phyloP scores from a whole-genome alignment of 805 yeast species.

The Candida nonsorbophila region DNA sequence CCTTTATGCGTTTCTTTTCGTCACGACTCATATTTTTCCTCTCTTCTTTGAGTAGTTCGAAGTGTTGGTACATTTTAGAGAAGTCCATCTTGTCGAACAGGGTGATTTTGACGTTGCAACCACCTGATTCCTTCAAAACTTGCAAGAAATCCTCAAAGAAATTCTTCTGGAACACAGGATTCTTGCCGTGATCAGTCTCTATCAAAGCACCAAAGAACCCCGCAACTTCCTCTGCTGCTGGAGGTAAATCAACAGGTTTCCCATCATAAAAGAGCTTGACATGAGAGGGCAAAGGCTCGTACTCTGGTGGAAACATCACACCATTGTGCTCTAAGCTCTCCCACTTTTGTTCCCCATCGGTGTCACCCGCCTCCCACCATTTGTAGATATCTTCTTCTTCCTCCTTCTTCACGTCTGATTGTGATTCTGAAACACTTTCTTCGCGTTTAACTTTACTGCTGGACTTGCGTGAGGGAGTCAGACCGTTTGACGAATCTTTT shows the following conservation, averaged over 20 bases:
- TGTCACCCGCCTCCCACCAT: conserved; percentile 81
- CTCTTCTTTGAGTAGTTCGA: conserved; percentile 63
- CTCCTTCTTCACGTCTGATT: conserved; percentile 14
- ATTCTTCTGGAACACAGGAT: conserved; percentile 80
- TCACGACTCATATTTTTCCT: conserved; percentile 63
- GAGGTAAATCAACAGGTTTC: conserved; percentile 67
- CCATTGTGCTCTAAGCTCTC: conserved; percentile 82
- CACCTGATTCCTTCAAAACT: conserved; percentile 68
- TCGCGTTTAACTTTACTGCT: neutral
- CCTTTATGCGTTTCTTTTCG: conserved; percentile 71
- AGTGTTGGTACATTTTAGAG: conserved; percentile 63
- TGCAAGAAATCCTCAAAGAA: conserved; percentile 74
- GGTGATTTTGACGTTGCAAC: conserved; percentile 41
- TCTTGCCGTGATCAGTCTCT: conserved; percentile 83
- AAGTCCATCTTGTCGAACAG: conserved; percentile 78
- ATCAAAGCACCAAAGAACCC: conserved; percentile 89
- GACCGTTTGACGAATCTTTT: no score
- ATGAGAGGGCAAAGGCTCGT: conserved; percentile 75
- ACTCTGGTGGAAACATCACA: conserved; percentile 88
- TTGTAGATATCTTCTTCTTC: conserved; percentile 56
- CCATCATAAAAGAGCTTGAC: conserved; percentile 76
- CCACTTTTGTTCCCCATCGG: conserved; percentile 82
- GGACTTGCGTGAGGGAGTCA: neutral
- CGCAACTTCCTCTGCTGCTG: conserved; percentile 91
- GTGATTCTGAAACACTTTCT: conserved; percentile 1